Base-by-base conservation (phyloP, 495 filamentous ascomycete species). In the Talaromyces adpressus region DNA sequence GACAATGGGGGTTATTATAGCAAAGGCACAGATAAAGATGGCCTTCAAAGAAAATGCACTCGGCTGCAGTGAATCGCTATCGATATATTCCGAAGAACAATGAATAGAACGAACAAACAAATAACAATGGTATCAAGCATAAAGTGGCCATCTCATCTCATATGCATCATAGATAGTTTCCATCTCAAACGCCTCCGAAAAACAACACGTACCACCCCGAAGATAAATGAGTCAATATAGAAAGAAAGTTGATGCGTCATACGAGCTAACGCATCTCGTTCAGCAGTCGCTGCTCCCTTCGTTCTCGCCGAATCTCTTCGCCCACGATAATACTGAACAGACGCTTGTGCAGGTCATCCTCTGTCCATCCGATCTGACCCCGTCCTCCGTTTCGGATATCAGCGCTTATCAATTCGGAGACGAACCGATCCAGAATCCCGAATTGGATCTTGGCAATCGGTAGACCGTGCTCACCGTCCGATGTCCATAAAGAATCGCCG, bases 291-390 rank as follows among this genome's bases (percentile, higher is more conserved):
- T 62, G 60, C 60, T 52, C 29, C 47, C 71, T 77, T 59, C 65
- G 65, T 54, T 77, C 77, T 53, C 70, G 70, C 69, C 79, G 69
- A 64, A 79, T 77, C 65, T 80, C 73, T 61, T 80, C 77, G 53
- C 79, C 79, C 69, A 80, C 79, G 54, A 80, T 78, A 45, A 81
- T 68, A 63, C 79, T 81, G 52, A 80, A 77, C 66, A 81, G 63
- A 62, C 79, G 69, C 61, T 71, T 73, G 63, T 79, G 75, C 64
- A 81, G 67, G 32, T 81, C 77, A 41, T 76, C 77, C 57, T 80
- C 79, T 39, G 73, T 75, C 79, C 79, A 81, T 57, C 76, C 73
- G 54, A 81, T 67, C 62, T 74, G 68, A 6, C 77, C 77, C 20
- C 68, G 70, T 27, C 77, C 79, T 49, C 77, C 76, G 57, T 72